These are phyloP conservation scores for Endoconidiophora polonica DNA, from an alignment of 2,329 filamentous ascomycete species.

Conservation along the genomic window DNA sequence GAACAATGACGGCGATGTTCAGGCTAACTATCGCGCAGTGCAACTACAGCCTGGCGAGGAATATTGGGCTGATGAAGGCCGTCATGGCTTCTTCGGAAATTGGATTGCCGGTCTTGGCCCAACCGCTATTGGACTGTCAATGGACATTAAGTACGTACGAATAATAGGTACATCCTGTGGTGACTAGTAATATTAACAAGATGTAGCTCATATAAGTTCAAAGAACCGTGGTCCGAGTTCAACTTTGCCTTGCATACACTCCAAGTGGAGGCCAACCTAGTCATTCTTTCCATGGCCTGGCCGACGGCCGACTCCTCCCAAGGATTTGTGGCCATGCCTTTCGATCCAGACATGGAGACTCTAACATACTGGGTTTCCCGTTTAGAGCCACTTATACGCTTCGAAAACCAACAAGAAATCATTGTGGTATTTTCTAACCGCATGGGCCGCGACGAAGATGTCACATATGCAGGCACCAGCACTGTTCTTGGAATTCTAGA, in stretches of 20 bases:
- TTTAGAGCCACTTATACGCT: conserved; percentile 45
- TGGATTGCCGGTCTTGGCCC: conserved; percentile 27
- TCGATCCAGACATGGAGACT: conserved; percentile 53
- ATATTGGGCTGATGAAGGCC: conserved; percentile 41
- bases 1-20: conserved; percentile 31
- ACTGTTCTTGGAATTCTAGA: conserved; percentile 48
- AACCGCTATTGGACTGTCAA: conserved; percentile 38
- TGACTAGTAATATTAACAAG: not conserved
- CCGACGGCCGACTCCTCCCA: conserved; percentile 38
- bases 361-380: conserved; percentile 62
- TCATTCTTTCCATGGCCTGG: conserved; percentile 65
- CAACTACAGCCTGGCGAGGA: conserved; percentile 44
- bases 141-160: conserved; percentile 34
- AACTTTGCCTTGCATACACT: conserved; percentile 37
- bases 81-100: conserved; percentile 28
- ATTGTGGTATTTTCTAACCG: conserved; percentile 58
- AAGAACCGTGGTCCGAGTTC: conserved; percentile 13
- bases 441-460: conserved; percentile 46
- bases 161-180: not conserved
- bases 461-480: conserved; percentile 57
- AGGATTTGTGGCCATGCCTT: conserved; percentile 28
- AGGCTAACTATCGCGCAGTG: conserved; percentile 35
- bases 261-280: conserved; percentile 37
- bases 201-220: conserved; percentile 11
- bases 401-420: conserved; percentile 37